Base-by-base conservation (phyloP, 768 basidiomycete genomes). In the Pleurotus sapidus region DNA sequence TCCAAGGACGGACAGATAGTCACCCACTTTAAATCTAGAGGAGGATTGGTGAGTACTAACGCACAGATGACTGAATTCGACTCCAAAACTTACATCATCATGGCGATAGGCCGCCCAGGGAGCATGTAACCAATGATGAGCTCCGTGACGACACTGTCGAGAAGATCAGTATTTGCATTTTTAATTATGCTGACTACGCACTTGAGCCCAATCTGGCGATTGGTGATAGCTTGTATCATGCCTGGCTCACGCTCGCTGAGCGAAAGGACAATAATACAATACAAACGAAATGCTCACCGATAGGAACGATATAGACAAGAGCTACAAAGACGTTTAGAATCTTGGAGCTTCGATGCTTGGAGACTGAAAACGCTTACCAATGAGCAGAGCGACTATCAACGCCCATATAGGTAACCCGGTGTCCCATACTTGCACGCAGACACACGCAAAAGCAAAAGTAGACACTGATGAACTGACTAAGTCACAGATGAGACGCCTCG, bases 221-320 rank as follows among this genome's bases (percentile, higher is more conserved):
- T 92, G 27, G 90, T 92, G 61, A 91, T 83, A 1, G 89, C 88
- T 63, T 90, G 85, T 59, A 92, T 89, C 82, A 90, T 85, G 61
- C 76, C 75, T 72, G 50, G 30, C 48, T 20, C 18, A 34, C 39
- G 30, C 24, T 23, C 53, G 45, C 59, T 40, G 46, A 38, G 27
- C 11, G 30, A 1, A 5, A 18, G 8, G 46, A 14, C 46, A 20
- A 14, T 20, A 24, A 43, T 37, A 43, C 23, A 20, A 47, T 42
- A 49, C 17, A 46, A 12, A 23, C 18, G 30, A 18, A 17, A 59
- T 58, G 68, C 75, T 75, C 72, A 61, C 88, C 89, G 55, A 88
- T 83, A 12, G 91, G 91, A 27, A 93, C 76, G 42, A 87, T 76
- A 62, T 90, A 91, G 34, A 88, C 58, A 42, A 75, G 71, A 20